Evolutionary conservation across 345 rosid species (phyloP).

Genomic region (Bruguiera sexangula): DNA sequence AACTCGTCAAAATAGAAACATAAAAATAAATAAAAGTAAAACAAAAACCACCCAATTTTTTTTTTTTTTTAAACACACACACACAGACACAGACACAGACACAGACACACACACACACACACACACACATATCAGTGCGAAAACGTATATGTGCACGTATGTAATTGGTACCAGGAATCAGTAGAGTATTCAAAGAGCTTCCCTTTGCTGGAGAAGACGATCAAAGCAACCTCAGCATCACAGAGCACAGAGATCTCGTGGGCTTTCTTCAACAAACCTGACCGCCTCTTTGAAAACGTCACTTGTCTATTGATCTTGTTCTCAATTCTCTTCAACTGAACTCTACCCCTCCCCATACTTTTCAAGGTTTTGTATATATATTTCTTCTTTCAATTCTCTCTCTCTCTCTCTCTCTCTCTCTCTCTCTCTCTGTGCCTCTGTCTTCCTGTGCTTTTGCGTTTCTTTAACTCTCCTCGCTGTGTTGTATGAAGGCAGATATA

Average conservation of each 20-base stretch:
- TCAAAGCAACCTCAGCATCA: constrained; percentile 4
- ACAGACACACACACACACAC: too few species aligned
- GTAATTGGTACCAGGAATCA: constrained; percentile 35
- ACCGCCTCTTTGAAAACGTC: constrained; percentile 44
- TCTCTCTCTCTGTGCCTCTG: neutral
- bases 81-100: too few species aligned
- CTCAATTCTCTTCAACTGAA: constrained; percentile 46
- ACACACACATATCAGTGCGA: too few species aligned
- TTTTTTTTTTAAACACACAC: too few species aligned
- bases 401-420: too few species aligned
- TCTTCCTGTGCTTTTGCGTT: neutral
- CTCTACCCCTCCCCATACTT: constrained; percentile 47
- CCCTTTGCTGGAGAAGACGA: constrained; percentile 33
- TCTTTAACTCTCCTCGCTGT: neutral
- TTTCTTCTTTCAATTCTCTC: too few species aligned
- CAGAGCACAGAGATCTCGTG: constrained; percentile 42
- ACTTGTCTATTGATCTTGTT: constrained; percentile 42
- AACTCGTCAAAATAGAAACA: too few species aligned
- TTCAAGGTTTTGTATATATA: too few species aligned
- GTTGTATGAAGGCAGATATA: neutral
- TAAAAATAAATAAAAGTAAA: too few species aligned
- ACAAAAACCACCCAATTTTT: too few species aligned
- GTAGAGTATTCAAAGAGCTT: constrained; percentile 46
- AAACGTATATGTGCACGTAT: too few species aligned
- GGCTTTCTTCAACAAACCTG: constrained; percentile 45